Base-by-base conservation (phyloP, 345 rosid species). In the Jatropha curcas region DNA sequence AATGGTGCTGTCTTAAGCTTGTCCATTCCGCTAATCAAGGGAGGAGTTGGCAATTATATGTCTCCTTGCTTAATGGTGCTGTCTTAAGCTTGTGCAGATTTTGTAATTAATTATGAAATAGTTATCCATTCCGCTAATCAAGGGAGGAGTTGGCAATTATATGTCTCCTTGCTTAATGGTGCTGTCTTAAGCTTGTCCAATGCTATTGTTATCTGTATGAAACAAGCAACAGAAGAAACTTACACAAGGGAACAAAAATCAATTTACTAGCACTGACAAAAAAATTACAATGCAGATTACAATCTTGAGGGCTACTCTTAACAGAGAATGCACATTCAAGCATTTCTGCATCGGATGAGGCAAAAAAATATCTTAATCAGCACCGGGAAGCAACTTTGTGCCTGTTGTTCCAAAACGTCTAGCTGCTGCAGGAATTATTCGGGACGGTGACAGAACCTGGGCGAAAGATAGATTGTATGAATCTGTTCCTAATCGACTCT, bases 401-500 rank as follows among this genome's bases (percentile, higher is more conserved):
- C 84, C 71, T n/a, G 84, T 80, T 55, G 92, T 83, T 20, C 97
- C 92, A 4, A 88, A 76, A 58, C 85, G 87, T 79, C 85, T 85
- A 16, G 83, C 72, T 0, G 86, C 89, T 1, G 89, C 84, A 0
- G 97, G 90, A 60, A 94, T 78, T 37, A 90, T 70, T 51, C 85
- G 79, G 2, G 96, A 83, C 5, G 98, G 97, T 16, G 94, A 89
- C 27, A 94, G 67, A 62, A 94, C 80, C 74, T 94, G 87, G 0
- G 87, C 89, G 5, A 88, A 80, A 7, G 92, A 85, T 59, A 90
- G 77, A 73, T 85, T 90, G 68, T 92, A 92, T 24, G 98, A 76
- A 81, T 94, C 97, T 33, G 88, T 84, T 27, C 97, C 98, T 70
- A 94, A 81, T 50, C 89, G 80, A 73, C 98, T 94, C 84, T 90